Base-by-base conservation (phyloP, 2,329 filamentous ascomycete genomes). In the Chrysosporium keratinophilum region DNA sequence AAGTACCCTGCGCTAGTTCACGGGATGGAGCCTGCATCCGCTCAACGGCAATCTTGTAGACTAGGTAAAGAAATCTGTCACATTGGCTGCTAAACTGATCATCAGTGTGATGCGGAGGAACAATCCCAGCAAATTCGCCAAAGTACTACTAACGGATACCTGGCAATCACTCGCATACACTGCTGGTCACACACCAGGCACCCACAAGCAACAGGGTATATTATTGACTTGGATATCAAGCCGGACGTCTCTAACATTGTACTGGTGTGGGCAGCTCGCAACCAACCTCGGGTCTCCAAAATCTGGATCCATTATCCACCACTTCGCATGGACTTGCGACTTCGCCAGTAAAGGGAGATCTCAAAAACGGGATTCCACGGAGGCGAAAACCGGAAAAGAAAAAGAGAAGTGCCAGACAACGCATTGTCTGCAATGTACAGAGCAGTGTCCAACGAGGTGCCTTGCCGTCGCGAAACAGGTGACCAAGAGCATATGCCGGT, bases 21-120 rank as follows among this genome's bases (percentile, higher is more conserved):
- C 51, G 51, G 51, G 45, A 54, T 54, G 44, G 23, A 39, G 17
- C 34, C 45, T 54, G 51, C 51, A 54, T 49, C 20, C n/a, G 44
- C 33, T 48, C 17, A 28, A 42, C 37, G 39, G 7, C 10, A 37
- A 37, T 17, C 23, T 12, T 15, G 19, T n/a, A 54, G 28, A 40
- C 44, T 48, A 54, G 45, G 45, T 19, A 42, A 52, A 39, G 37
- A 39, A 49, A 48, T 54, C 44, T 31, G 43, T 49, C 51, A 54
- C 43, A 54, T 49, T 48, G 23, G 39, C 28, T 41, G 35, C 14
- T 15, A 31, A 48, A 42, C 12, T 54, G 44, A 43, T 54, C 44
- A 54, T 47, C 51, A 49, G 37, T 49, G 51, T 47, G 43, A 54
- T 54, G 45, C 34, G 51, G 35, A 49, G 34, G 23, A 47, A 28